phyloP scores from a whole-genome alignment of 495 filamentous ascomycete species.

The Penicillium argentinense region DNA sequence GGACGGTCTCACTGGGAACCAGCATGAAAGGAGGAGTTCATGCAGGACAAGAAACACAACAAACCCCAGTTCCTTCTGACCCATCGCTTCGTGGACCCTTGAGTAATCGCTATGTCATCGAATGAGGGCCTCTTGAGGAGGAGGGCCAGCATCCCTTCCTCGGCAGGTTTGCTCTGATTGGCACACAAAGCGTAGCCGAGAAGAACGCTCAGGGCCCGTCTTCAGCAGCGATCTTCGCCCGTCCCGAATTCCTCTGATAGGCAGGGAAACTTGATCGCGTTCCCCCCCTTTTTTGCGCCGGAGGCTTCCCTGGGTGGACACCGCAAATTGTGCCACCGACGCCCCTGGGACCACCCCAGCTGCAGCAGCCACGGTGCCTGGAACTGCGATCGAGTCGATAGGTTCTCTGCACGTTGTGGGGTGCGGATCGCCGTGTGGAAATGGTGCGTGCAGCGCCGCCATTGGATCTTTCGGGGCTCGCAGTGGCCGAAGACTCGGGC shows the following conservation, averaged over 20 bases:
- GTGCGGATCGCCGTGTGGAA: constrained; percentile 25
- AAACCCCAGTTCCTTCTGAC: background rate
- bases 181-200: background rate
- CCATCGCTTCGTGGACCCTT: background rate
- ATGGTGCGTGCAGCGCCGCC: constrained; percentile 11
- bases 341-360: constrained; percentile 8
- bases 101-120: no score
- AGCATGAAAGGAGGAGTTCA: background rate
- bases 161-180: background rate
- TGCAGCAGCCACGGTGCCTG: constrained; percentile 5
- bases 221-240: constrained; percentile 12
- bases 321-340: constrained; percentile 1
- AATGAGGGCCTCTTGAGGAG: no score
- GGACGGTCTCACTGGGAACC: constrained; percentile 17
- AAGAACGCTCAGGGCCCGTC: background rate
- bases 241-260: constrained; percentile 15
- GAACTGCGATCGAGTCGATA: constrained; percentile 9
- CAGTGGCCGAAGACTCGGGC: constrained; percentile 6
- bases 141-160: background rate
- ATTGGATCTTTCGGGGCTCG: constrained; percentile 18
- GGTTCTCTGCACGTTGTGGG: constrained; percentile 30
- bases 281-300: background rate
- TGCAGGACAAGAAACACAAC: constrained; percentile 1
- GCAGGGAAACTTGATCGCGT: constrained; percentile 4
- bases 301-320: constrained; percentile 1